Evolutionary conservation across 1,284 basidiomycete genomes (phyloP).

Genomic region (Dichomitus squalens): DNA sequence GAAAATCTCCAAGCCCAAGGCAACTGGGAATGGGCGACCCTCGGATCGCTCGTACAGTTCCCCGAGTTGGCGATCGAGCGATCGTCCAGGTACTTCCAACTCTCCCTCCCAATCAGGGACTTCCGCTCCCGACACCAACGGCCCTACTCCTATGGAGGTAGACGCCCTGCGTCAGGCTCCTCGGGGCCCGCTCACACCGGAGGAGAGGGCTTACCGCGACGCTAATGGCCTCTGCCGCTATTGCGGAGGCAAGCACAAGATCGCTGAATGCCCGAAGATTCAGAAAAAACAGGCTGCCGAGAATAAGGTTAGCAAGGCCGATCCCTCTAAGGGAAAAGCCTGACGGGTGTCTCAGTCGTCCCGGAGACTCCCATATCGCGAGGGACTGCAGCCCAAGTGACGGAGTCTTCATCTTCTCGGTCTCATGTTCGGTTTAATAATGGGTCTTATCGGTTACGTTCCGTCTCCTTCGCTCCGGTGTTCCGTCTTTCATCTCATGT

Average conservation of each 20-base stretch:
- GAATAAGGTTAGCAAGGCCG: too few species aligned
- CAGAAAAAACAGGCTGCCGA: too few species aligned
- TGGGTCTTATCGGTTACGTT: neutral
- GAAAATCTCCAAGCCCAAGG: constrained; percentile 9
- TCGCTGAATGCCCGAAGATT: constrained; percentile 33
- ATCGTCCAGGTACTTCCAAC: neutral
- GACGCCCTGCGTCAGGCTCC: constrained; percentile 7
- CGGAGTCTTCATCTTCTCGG: constrained; percentile 7
- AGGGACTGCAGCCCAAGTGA: constrained; percentile 23
- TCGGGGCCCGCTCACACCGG: constrained; percentile 1
- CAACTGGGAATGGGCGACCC: neutral
- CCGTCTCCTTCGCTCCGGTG: constrained; percentile 1
- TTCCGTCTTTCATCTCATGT: constrained; percentile 20
- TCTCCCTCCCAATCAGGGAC: neutral
- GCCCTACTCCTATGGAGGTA: constrained; percentile 17
- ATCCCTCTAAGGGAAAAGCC: constrained; percentile 35
- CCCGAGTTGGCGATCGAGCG: neutral
- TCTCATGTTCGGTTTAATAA: constrained; percentile 14
- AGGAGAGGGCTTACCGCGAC: constrained; percentile 30
- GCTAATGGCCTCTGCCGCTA: constrained; percentile 32
- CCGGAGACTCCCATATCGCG: constrained; percentile 21
- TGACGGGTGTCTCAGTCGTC: constrained; percentile 30
- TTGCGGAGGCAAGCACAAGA: constrained; percentile 31
- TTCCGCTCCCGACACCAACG: too few species aligned
- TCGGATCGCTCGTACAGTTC: neutral